Evolutionary conservation across 2,329 filamentous ascomycete species (phyloP).

Genomic region (Verticillium nubilum): DNA sequence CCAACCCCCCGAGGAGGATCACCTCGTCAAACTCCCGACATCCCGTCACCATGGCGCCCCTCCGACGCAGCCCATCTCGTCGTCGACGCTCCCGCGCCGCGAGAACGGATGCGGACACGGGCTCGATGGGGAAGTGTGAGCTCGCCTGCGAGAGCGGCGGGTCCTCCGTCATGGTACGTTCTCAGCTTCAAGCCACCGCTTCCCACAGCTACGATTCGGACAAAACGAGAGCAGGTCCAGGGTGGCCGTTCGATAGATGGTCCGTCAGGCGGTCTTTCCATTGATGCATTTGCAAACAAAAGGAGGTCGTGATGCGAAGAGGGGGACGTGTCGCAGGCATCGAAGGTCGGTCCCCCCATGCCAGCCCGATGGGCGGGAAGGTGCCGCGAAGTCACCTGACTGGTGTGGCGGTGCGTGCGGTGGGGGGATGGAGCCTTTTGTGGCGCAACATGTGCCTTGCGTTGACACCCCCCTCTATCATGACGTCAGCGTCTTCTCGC

Average conservation of each 20-base stretch:
- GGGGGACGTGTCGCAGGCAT: background rate
- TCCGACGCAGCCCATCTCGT: constrained; percentile 20
- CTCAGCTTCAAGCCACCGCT: too few relatives aligned
- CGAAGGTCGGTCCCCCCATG: background rate
- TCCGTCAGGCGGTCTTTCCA: too few relatives aligned
- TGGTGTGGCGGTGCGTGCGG: too few relatives aligned
- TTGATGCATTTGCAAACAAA: too few relatives aligned
- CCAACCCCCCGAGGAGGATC: constrained; percentile 40
- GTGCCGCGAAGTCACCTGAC: background rate
- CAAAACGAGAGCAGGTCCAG: too few relatives aligned
- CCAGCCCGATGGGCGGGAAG: background rate
- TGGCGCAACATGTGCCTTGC: background rate
- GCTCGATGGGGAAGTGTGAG: constrained; percentile 37
- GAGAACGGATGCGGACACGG: constrained; percentile 37
- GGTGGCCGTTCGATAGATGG: too few relatives aligned
- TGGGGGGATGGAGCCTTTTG: background rate
- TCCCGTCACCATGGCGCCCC: constrained; percentile 33
- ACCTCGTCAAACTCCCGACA: constrained; percentile 43
- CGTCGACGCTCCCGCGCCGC: constrained; percentile 31
- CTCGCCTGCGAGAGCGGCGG: constrained; percentile 20
- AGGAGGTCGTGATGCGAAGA: background rate
- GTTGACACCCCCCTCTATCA: background rate
- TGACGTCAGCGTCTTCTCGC: background rate
- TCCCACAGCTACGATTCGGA: too few relatives aligned
- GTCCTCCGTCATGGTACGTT: background rate